phyloP scores from a whole-genome alignment of 306 rosid genomes.

The Vigna reflexopilosa region DNA sequence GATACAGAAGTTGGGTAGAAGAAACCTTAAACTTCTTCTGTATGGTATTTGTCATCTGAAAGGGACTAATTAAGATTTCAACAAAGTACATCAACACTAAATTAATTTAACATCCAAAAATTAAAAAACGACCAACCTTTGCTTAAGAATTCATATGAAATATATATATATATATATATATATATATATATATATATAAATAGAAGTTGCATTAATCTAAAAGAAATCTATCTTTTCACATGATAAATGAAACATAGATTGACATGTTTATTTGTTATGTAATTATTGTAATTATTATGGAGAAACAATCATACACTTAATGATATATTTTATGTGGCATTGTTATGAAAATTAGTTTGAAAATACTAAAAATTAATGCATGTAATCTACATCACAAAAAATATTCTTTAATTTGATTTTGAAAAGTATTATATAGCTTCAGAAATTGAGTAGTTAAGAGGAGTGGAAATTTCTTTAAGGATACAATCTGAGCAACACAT shows the following conservation, averaged over 20 bases:
- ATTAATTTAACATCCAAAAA: not conserved
- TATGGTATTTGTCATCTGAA: constrained; percentile 94
- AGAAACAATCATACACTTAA: not conserved
- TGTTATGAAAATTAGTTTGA: constrained; percentile 3
- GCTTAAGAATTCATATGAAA: not conserved
- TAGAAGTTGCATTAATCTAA: no score
- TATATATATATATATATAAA: no score
- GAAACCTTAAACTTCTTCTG: constrained; percentile 92
- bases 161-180: no score
- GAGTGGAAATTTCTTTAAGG: constrained; percentile 50
- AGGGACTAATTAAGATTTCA: constrained; percentile 61
- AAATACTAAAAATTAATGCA: constrained; percentile 5
- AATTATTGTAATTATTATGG: not conserved
- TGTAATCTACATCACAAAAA: not conserved
- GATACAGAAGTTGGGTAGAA: constrained; percentile 94
- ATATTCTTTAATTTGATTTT: constrained; percentile 13
- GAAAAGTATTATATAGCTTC: not conserved
- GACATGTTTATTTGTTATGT: not conserved
- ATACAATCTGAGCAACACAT: constrained; percentile 97
- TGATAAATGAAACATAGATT: not conserved
- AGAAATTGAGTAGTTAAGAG: not conserved
- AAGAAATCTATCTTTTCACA: not conserved
- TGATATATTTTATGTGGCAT: not conserved
- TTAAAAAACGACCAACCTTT: not conserved
- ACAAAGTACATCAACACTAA: constrained; percentile 39